phyloP scores from a whole-genome alignment of 2,329 filamentous ascomycete genomes.

The Botrytis tulipae region DNA sequence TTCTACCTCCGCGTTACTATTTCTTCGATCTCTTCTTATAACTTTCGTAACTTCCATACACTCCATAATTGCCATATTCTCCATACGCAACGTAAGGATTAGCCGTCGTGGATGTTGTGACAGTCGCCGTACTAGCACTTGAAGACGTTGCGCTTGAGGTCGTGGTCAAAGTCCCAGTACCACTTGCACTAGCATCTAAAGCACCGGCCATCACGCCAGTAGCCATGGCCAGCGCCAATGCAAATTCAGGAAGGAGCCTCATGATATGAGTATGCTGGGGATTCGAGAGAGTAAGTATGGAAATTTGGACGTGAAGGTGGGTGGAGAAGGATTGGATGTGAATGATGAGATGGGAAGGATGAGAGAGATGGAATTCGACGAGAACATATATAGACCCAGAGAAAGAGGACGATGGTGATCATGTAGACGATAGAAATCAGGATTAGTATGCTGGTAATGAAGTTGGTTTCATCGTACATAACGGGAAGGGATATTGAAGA shows the following conservation, averaged over 20 bases:
- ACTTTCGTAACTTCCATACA: conserved; percentile 18
- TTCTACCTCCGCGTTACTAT: background rate
- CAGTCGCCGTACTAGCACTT: background rate
- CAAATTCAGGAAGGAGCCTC: background rate
- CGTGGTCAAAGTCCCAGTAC: background rate
- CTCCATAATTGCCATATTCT: conserved; percentile 18
- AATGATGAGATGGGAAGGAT: background rate
- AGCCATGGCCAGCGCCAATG: background rate
- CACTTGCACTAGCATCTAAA: conserved; percentile 1
- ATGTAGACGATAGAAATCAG: background rate
- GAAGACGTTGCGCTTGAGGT: background rate
- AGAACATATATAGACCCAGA: background rate
- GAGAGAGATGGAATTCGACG: background rate
- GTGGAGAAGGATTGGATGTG: background rate
- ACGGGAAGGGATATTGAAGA: background rate
- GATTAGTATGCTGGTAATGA: background rate
- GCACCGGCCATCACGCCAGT: background rate
- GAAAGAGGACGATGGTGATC: background rate
- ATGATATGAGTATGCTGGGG: background rate
- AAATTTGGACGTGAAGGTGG: background rate
- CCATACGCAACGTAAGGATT: conserved; percentile 8
- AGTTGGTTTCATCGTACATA: conserved; percentile 9
- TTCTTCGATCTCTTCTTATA: conserved; percentile 13
- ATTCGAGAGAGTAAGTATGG: background rate
- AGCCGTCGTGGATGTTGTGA: background rate